These are phyloP conservation scores for Fusarium dlaminii DNA, from an alignment of 2,329 filamentous ascomycete genomes.

Conservation along the genomic window DNA sequence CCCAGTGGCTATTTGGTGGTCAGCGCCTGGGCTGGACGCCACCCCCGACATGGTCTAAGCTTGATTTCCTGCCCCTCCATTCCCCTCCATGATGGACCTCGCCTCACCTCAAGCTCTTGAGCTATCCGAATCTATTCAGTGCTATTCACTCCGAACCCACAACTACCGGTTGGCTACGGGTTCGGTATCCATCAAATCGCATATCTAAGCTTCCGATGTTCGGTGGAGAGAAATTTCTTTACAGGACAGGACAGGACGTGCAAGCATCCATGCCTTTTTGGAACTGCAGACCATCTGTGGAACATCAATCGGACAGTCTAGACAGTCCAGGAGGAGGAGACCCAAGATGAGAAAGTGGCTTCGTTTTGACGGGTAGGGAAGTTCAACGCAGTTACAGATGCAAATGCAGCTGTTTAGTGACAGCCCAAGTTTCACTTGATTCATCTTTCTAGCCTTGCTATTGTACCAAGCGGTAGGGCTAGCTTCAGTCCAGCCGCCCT, in stretches of 20 bases:
- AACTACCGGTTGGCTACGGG: conserved; percentile 36
- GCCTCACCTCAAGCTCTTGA: conserved; percentile 24
- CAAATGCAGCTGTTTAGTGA: background rate
- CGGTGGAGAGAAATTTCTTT: conserved; percentile 29
- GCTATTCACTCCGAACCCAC: conserved; percentile 22
- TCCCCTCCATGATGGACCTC: conserved; percentile 16
- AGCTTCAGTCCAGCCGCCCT: conserved; percentile 12
- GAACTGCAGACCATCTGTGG: conserved; percentile 33
- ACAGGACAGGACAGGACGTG: background rate
- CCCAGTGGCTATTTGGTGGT: conserved; percentile 34
- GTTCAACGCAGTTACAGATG: conserved; percentile 14
- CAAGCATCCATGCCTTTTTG: background rate
- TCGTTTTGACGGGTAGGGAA: conserved; percentile 13
- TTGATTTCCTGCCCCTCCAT: conserved; percentile 27
- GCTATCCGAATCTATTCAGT: conserved; percentile 17
- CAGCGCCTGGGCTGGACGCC: conserved; percentile 32
- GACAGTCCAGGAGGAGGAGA: background rate
- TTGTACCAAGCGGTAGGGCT: conserved; percentile 16
- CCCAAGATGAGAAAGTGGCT: conserved; percentile 25
- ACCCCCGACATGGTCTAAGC: conserved; percentile 34
- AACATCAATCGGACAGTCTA: conserved; percentile 19
- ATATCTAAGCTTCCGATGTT: conserved; percentile 33
- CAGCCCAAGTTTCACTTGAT: conserved; percentile 18
- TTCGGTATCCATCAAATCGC: conserved; percentile 15
- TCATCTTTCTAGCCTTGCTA: background rate